Evolutionary conservation across 768 basidiomycete genomes (phyloP), one percentile per base, ranked within the genome.

Genomic region (Panus rudis): DNA sequence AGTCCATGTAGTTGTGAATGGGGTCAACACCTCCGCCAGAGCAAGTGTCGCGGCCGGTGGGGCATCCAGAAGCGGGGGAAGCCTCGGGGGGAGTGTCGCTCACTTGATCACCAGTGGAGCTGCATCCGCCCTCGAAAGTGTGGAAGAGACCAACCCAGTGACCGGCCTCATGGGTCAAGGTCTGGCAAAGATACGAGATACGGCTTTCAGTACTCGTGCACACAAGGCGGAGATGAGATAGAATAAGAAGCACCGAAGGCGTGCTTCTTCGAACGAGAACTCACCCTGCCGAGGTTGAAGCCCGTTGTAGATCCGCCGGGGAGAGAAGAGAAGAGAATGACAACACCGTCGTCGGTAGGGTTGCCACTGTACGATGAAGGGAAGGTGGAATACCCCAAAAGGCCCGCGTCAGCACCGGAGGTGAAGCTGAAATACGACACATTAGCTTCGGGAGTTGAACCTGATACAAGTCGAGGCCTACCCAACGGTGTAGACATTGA

Each of bases 141-240:
- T 78, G 75, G 60, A 68, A 77, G 20, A 78, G 65, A 21, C 77
- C 76, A 46, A 75, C 61, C 76, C 77, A 79, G 61, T 78, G 76
- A n/a, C 76, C 75, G 37, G 67, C 70, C 57, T 79, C 78, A 53
- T 79, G 78, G 12, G 70, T 75, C 46, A 73, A 51, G 33, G 72
- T 79, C 57, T 70, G 48, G 8, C 6, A 8, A 30, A 30, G n/a
- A n/a, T n/a, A n/a, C n/a, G 35, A 13, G 27, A 12, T 23, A 28
- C 7, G 26, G 31, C 4, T 10, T 16, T 34, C 25, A 42, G 13
- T 19, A 39, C 6, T 19, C 22, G 27, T 12, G 16, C 21, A 12
- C 4, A 3, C 13, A 34, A 6, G 12, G 3, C 21, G 16, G 13
- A 33, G 35, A 33, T 14, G 33, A 37, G 3, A 37, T 30, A n/a